Percentiles rank a stretch among this genome's conserved stretches.
Evolutionary conservation across 2,329 filamentous ascomycete genomes (phyloP).

Genomic region (Colletotrichum tropicale): DNA sequence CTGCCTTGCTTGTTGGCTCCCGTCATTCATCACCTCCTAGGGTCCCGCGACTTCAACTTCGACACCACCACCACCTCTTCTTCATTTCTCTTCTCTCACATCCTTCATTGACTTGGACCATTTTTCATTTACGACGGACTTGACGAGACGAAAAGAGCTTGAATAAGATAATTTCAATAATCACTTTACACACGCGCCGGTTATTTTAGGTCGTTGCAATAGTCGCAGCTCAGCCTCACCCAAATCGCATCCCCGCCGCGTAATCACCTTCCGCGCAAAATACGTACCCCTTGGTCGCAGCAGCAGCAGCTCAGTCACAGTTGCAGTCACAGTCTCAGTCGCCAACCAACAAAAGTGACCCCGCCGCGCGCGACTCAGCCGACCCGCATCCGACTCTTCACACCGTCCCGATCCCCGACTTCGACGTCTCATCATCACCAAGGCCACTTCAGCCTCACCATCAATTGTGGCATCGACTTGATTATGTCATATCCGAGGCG

Average conservation of each 20-base stretch:
- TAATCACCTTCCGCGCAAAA: not conserved
- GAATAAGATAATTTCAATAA: not conserved
- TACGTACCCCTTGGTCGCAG: not conserved
- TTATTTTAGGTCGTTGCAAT: not conserved
- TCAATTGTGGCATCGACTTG: not conserved
- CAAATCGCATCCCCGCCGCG: not conserved
- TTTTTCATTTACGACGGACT: not conserved
- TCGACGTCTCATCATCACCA: not conserved
- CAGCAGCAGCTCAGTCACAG: not conserved
- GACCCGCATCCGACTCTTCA: conserved; percentile 1
- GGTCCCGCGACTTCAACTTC: not conserved
- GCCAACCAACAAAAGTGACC: not conserved
- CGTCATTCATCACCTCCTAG: conserved; percentile 1
- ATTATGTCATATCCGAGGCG: conserved; percentile 3
- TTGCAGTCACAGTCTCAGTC: not conserved
- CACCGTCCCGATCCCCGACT: not conserved
- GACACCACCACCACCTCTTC: not conserved
- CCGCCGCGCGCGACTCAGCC: not conserved
- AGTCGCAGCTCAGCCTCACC: not conserved
- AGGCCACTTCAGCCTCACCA: not conserved
- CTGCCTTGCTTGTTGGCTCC: not conserved
- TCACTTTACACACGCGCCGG: not conserved
- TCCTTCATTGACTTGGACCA: not conserved
- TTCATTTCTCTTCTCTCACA: not conserved
- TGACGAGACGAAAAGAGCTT: not conserved